Percentiles rank a stretch among this genome's conserved stretches.
Conservation (phyloP, 805 yeast species). For the Lachancea sp. region DNA sequence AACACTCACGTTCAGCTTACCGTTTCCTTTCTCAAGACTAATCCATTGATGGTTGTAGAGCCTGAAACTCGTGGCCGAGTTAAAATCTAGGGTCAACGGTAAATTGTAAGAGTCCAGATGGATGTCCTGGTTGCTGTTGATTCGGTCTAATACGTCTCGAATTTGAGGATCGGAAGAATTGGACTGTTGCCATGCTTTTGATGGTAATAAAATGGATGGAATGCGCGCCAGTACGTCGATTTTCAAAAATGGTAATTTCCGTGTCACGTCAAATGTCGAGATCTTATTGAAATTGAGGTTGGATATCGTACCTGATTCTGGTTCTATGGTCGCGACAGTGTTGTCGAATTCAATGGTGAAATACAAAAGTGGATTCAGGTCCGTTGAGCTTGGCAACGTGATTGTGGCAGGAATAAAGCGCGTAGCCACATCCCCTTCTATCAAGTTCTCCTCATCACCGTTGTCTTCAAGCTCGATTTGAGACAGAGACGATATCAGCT, state of each 20-base stretch:
- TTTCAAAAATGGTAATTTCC: constrained; percentile 53
- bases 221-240: constrained; percentile 75
- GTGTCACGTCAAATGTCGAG: constrained; percentile 82
- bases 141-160: constrained; percentile 28
- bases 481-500: constrained; percentile 24
- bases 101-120: constrained; percentile 67
- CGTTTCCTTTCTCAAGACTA: constrained; percentile 36
- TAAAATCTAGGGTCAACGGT: constrained; percentile 48
- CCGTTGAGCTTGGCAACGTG: constrained; percentile 47
- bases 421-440: constrained; percentile 29
- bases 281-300: constrained; percentile 82
- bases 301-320: constrained; percentile 73
- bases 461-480: constrained; percentile 28
- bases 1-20: constrained; percentile 54
- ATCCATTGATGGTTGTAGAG: constrained; percentile 62
- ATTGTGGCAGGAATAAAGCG: constrained; percentile 47
- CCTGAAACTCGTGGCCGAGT: constrained; percentile 46
- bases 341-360: constrained; percentile 92
- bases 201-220: constrained; percentile 55
- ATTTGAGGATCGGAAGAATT: constrained; percentile 25
- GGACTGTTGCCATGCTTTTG: constrained; percentile 32
- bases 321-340: constrained; percentile 82
- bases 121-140: constrained; percentile 53
- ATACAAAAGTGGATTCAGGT: constrained; percentile 65
- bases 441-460: constrained; percentile 31